A percentile compares a stretch with the other conserved stretches of the same genome.
These are phyloP conservation scores for Exidia glandulosa DNA, from an alignment of 768 basidiomycete genomes.

Conservation along the genomic window DNA sequence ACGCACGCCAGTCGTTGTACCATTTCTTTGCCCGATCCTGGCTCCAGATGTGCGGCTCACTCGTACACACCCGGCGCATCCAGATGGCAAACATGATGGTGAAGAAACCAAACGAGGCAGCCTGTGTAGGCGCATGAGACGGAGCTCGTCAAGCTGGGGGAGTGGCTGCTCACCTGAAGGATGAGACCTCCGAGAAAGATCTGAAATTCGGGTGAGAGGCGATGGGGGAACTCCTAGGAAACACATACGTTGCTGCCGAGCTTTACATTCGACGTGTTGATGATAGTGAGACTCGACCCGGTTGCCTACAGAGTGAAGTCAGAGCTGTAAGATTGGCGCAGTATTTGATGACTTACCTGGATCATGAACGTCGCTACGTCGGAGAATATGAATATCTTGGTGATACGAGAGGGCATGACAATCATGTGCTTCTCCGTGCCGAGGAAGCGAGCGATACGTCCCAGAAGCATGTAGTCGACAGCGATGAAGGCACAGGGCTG, in stretches of 20 bases:
- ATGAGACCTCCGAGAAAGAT: too few relatives aligned
- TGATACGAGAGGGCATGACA: slow-evolving; percentile 39
- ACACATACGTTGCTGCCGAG: too few relatives aligned
- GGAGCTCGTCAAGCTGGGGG: too few relatives aligned
- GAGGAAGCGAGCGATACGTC: slow-evolving; percentile 44
- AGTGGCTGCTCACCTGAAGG: too few relatives aligned
- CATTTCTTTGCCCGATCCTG: slow-evolving; percentile 30
- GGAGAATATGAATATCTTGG: slow-evolving; percentile 45
- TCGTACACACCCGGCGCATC: slow-evolving; percentile 34
- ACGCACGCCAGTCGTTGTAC: slow-evolving; percentile 48
- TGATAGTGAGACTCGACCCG: too few relatives aligned
- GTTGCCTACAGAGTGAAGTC: too few relatives aligned
- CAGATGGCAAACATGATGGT: slow-evolving; percentile 35
- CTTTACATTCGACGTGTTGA: too few relatives aligned
- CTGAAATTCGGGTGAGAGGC: too few relatives aligned
- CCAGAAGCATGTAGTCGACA: slow-evolving; percentile 54
- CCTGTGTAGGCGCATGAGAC: too few relatives aligned
- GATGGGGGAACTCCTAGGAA: too few relatives aligned
- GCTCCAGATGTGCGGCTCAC: slow-evolving; percentile 29
- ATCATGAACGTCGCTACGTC: slow-evolving; percentile 56
- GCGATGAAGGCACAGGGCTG: slow-evolving; percentile 70
- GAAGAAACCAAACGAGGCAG: slow-evolving; percentile 40
- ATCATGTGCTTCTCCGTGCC: slow-evolving; percentile 36
- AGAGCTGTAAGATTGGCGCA: too few relatives aligned
- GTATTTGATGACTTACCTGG: slow-evolving; percentile 39